Percentiles rank a stretch among this genome's conserved stretches.
phyloP scores from a whole-genome alignment of 176 grass and related monocot species.

The Dactylis glomerata region DNA sequence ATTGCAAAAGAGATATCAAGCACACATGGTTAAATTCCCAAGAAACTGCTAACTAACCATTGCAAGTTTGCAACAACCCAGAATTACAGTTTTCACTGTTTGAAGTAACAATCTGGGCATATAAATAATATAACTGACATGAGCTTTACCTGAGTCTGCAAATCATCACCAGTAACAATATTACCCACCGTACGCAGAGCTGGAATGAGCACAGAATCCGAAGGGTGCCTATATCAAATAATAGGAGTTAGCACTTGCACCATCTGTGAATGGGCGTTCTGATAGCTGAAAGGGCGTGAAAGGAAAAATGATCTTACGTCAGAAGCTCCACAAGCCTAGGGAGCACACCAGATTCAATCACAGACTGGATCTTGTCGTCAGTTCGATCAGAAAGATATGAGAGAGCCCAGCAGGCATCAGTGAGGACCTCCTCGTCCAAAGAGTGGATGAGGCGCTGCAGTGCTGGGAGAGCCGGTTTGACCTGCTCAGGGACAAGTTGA shows the following conservation, averaged over 20 bases:
- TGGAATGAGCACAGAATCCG: constrained; percentile 85
- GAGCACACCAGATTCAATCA: constrained; percentile 84
- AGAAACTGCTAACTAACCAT: background rate
- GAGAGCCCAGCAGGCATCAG: constrained; percentile 93
- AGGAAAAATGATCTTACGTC: constrained; percentile 45
- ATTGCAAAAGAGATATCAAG: background rate
- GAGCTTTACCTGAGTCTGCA: constrained; percentile 81
- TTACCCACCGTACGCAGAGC: constrained; percentile 90
- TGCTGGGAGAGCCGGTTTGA: constrained; percentile 76
- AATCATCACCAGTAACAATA: constrained; percentile 94
- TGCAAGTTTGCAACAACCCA: background rate
- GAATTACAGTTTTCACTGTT: background rate
- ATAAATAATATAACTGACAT: background rate
- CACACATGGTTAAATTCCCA: background rate
- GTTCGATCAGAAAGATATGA: constrained; percentile 94
- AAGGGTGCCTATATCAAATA: constrained; percentile 64
- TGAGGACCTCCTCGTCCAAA: constrained; percentile 89
- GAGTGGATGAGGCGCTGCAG: constrained; percentile 88
- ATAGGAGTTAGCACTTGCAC: constrained; percentile 11
- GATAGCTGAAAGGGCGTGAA: background rate
- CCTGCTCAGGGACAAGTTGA: constrained; percentile 36
- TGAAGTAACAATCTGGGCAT: background rate
- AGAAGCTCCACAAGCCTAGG: constrained; percentile 90
- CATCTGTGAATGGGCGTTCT: background rate
- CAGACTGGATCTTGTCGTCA: constrained; percentile 94